Base-by-base conservation (phyloP, 129 eudicot species). In the Kitagawia praeruptora region DNA sequence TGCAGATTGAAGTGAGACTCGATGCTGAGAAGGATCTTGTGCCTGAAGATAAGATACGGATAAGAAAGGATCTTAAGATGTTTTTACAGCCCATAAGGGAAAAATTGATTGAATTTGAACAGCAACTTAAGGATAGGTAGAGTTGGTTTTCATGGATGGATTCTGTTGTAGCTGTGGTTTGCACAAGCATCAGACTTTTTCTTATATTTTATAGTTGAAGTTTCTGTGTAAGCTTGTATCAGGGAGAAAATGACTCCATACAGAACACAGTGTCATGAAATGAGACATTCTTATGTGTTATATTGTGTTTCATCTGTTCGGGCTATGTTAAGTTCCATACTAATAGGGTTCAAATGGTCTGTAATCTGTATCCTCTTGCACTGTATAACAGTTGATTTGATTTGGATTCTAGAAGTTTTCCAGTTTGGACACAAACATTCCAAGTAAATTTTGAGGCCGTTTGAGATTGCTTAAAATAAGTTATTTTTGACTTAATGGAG, bases 101-200 rank as follows among this genome's bases (percentile, higher is more conserved):
- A 77, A 87, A 87, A 70, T 77, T 89, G 82, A 66, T 64, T 38
- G 83, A 82, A 80, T 89, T 89, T 72, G 94, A 89, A 79, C 85
- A 83, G 73, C 91, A 89, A 80, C 89, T 89, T 34, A 89, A 84
- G 85, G 94, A 82, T 8, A 80, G 91, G 81, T 89, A 83, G 83
- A 61, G 34, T 61, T 25, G 23, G 42, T 67, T 34, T 31, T 14
- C 21, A 34, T 67, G 73, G 23, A 8, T 34, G 41, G 23, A 67
- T 67, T 66, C 73, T 31, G 41, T 34, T 31, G 42, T 27, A 67
- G 41, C 73, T 1, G 1, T 27, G 39, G 73, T 67, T 67, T 34
- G 73, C 41, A 14, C 42, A 67, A 67, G 73, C 41, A 67, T 67
- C 23, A 67, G 73, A 67, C 41, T 13, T 31, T 34, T 67, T 31